Evolutionary conservation across 2,329 filamentous ascomycete species (phyloP), one percentile per base, ranked within the genome.

Genomic region (Rutstroemia sp.): DNA sequence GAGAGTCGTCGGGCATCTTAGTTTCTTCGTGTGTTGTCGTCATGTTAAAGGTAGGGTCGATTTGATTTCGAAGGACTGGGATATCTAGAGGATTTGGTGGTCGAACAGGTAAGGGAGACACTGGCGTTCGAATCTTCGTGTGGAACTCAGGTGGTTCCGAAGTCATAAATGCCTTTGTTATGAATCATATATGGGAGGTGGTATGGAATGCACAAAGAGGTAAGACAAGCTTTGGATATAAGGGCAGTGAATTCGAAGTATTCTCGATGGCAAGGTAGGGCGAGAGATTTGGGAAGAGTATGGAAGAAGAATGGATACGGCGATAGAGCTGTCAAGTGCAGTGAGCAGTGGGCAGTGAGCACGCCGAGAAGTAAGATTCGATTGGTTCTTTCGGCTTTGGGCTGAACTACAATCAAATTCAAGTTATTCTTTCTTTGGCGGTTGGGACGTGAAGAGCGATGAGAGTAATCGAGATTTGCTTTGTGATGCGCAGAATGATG

Each of bases 1-100:
- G 57, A 50, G 64, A 61, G 16, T 61, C 61, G 9, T 49, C 36
- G 30, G 48, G 46, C n/a, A 55, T 17, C 21, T 49, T 51, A 7
- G 56, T 25, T 49, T 62, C 57, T 55, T 58, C 52, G 69, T 82
- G 81, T 60, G 78, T 78, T 54, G 82, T 76, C 56, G 82, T 82
- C 69, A 86, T 83, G 72, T 86, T 84, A 76, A 87, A 86, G 64
- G 80, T 74, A 54, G 83, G 82, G 72, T 89, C 84, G 80, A 83
- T 88, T 73, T 87, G 84, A 68, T 85, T 83, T 68, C 84, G 79
- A 67, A 88, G 75, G 54, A 89, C 80, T 57, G 85, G 83, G 58
- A 88, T 87, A 63, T 82, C 86, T 64, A 82, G 78, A 53, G 84
- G 83, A 70, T 85, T 81, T 63, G 84, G 79, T 63, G 84, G 75